Evolutionary conservation across 495 filamentous ascomycete species (phyloP).

Genomic region (Sordaria brevicollis): DNA sequence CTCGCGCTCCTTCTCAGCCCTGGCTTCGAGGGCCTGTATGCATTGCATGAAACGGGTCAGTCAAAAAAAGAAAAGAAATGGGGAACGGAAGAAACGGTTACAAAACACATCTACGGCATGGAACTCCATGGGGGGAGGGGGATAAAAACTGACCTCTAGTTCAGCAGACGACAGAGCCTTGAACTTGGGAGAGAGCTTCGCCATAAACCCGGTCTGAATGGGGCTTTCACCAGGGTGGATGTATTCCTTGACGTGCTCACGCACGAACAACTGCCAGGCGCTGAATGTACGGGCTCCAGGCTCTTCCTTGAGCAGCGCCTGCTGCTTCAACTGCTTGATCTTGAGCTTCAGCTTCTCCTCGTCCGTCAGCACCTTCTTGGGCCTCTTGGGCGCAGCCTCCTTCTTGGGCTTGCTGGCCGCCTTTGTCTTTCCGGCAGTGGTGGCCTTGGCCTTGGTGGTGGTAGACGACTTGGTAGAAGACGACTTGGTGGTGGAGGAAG

Average conservation of each 20-base stretch:
- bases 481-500: slow-evolving; percentile 6
- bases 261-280: slow-evolving; percentile 13
- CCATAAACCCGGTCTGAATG: neutral
- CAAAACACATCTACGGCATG: neutral
- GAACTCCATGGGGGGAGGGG: neutral
- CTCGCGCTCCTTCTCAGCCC: slow-evolving; percentile 38
- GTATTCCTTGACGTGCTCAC: slow-evolving; percentile 3
- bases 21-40: slow-evolving; percentile 29
- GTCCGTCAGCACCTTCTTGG: neutral
- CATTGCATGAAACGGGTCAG: neutral
- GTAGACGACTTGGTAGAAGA: slow-evolving; percentile 7
- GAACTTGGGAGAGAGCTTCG: slow-evolving; percentile 6
- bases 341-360: slow-evolving; percentile 7
- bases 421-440: slow-evolving; percentile 7
- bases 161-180: slow-evolving; percentile 18
- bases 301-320: slow-evolving; percentile 20
- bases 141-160: slow-evolving; percentile 18
- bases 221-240: no score
- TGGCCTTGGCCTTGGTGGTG: slow-evolving; percentile 11
- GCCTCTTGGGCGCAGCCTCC: slow-evolving; percentile 6
- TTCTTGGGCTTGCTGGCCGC: neutral
- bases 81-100: neutral
- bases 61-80: neutral
- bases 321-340: slow-evolving; percentile 10
- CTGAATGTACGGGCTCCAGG: slow-evolving; percentile 3